Evolutionary conservation across 2,329 filamentous ascomycete species (phyloP), one percentile per base, ranked within the genome.

Genomic region (Sporothrix humicola): DNA sequence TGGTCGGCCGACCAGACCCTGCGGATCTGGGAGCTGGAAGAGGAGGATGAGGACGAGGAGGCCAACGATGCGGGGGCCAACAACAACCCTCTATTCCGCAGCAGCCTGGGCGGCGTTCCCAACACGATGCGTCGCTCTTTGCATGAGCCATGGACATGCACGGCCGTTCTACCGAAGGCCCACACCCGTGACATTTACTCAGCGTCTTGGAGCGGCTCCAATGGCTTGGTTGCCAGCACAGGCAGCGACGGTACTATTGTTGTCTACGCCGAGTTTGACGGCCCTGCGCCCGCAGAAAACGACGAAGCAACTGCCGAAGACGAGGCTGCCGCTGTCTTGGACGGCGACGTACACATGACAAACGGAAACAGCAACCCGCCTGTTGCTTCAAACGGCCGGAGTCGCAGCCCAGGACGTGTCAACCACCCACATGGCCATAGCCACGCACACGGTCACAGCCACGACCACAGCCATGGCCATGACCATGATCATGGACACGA

Each of bases 131-230:
- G 94, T 70, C 89, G 90, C 26, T 87, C 87, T 1, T 86, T 93
- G 52, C 91, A 93, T 76, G 96, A 99, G 82, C 89, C 92, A 10
- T 99, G 96, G 96, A 84, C 87, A 31, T 92, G 94, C 79, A 92
- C 94, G 31, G 88, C 89, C 0, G 83, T 89, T n/a, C 84, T 99
- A 37, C 96, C 96, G 0, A 84, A 86, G 74, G 87, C 84, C 1
- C 96, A 99, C 79, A 90, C 91, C 66, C 84, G 95, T 70, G 92
- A 96, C 26, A 87, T 98, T 31, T 98, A 98, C 82, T 89, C 93
- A 8, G 90, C 93, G 1, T 85, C 91, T 9, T 99, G 96, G 96
- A 97, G 94, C 80, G 87, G 87, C 46, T 85, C 85, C 73, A 91
- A 90, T 0, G 95, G 95, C 0, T 83, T 93, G 72, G 86, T 98